Conservation (phyloP, 176 grass and related monocot genomes). For the Ensete glaucum region DNA sequence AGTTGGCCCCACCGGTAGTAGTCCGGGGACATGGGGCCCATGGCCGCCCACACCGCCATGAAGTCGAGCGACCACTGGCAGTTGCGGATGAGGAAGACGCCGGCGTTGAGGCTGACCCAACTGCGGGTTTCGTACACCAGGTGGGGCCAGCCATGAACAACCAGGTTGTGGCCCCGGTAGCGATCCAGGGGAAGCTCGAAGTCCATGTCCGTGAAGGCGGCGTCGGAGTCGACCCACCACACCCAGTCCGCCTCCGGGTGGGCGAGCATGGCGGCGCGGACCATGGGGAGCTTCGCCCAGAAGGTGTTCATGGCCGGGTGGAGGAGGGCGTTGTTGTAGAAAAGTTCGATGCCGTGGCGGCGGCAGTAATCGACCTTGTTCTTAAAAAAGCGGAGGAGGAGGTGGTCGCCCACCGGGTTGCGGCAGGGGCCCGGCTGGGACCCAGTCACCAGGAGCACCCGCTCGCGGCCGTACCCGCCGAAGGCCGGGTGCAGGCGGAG, state of each 20-base stretch:
- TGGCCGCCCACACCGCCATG: conserved; percentile 56
- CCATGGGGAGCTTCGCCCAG: conserved; percentile 69
- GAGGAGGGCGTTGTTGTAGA: conserved; percentile 69
- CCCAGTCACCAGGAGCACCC: conserved; percentile 73
- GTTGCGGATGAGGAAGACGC: conserved; percentile 87
- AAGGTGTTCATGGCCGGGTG: conserved; percentile 53
- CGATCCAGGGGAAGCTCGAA: conserved; percentile 44
- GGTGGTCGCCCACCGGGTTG: conserved; percentile 44
- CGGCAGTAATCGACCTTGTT: conserved; percentile 94
- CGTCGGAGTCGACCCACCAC: conserved; percentile 97
- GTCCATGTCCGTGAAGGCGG: conserved; percentile 94
- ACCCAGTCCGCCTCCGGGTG: conserved; percentile 88
- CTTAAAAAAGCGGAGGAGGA: conserved; percentile 61
- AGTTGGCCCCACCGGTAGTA: conserved; percentile 39
- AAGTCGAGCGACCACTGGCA: conserved; percentile 97
- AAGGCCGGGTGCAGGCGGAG: conserved; percentile 38
- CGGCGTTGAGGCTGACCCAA: conserved; percentile 86
- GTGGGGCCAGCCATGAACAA: conserved; percentile 62
- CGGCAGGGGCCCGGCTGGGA: conserved; percentile 69
- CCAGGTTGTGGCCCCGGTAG: conserved; percentile 59
- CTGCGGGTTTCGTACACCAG: conserved; percentile 44
- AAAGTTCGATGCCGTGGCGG: conserved; percentile 50
- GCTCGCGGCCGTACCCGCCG: conserved; percentile 4
- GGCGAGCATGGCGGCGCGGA: conserved; percentile 72
- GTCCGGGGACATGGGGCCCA: conserved; percentile 46